A percentile compares a stretch with the other conserved stretches of the same genome.
Conservation (phyloP, 2,329 filamentous ascomycete species). For the Pseudocercospora crystallina region DNA sequence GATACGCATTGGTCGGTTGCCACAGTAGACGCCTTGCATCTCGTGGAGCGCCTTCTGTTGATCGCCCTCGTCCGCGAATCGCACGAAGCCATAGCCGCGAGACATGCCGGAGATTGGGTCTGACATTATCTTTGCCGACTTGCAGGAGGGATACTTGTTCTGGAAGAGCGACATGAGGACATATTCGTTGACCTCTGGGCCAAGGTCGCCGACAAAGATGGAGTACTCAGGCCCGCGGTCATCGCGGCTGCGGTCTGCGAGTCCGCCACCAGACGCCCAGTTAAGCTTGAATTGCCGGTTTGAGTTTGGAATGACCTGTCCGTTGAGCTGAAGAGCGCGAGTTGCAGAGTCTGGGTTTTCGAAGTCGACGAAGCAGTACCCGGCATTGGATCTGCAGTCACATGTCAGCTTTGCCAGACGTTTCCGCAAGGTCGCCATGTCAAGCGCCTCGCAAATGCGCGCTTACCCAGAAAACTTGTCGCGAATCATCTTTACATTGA, state of each 20-base stretch:
- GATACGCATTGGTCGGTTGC: slow-evolving; percentile 97
- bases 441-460: slow-evolving; percentile 11
- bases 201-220: slow-evolving; percentile 97
- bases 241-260: slow-evolving; percentile 91
- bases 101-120: slow-evolving; percentile 97
- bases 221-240: slow-evolving; percentile 94
- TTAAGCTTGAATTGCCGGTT: slow-evolving; percentile 97
- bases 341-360: slow-evolving; percentile 75
- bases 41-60: slow-evolving; percentile 94
- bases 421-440: slow-evolving; percentile 5
- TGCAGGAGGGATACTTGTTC: slow-evolving; percentile 92
- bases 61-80: slow-evolving; percentile 92
- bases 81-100: slow-evolving; percentile 95
- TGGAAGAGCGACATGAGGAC: slow-evolving; percentile 97
- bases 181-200: slow-evolving; percentile 98
- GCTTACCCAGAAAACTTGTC: slow-evolving; percentile 96
- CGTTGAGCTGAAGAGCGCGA: slow-evolving; percentile 89
- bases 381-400: slow-evolving; percentile 70
- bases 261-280: slow-evolving; percentile 95
- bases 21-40: slow-evolving; percentile 99
- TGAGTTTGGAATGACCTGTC: slow-evolving; percentile 87
- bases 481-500: slow-evolving; percentile 99
- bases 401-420: slow-evolving; percentile 9
- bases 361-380: slow-evolving; percentile 99
- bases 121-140: slow-evolving; percentile 99